Evolutionary conservation across 164 flowering plant species (phyloP).

Genomic region (Piper longum): DNA sequence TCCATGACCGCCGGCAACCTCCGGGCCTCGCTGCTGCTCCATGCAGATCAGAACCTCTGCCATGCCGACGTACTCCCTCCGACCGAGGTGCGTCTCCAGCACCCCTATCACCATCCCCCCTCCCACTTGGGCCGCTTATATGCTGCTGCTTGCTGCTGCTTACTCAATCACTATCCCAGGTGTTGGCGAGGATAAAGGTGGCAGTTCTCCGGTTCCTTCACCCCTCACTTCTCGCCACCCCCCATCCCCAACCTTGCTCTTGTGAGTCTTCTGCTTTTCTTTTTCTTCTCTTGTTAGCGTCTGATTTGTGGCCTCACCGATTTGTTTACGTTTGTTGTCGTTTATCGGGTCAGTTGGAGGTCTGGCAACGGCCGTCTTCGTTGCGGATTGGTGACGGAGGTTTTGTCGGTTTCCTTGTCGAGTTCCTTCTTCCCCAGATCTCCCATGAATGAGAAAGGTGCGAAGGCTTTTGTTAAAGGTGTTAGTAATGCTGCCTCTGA

Average conservation of each 20-base stretch:
- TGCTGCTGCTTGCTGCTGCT: neutral
- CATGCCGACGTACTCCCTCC: conserved; percentile 70
- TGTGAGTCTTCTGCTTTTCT: conserved; percentile 17
- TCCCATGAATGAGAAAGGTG: conserved; percentile 40
- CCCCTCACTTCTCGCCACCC: conserved; percentile 51
- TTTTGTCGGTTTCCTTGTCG: conserved; percentile 62
- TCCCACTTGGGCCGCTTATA: neutral
- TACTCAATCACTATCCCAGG: conserved; percentile 25
- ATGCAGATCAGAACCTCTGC: conserved; percentile 66
- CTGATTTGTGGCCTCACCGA: no score
- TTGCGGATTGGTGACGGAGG: conserved; percentile 40
- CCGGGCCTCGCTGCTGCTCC: conserved; percentile 41
- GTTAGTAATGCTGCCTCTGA: neutral
- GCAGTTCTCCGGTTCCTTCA: conserved; percentile 69
- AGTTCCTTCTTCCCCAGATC: conserved; percentile 53
- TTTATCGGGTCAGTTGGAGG: conserved; percentile 38
- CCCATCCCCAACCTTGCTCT: conserved; percentile 59
- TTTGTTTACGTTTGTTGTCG: neutral
- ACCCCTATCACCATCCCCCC: no score
- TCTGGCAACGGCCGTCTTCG: conserved; percentile 45
- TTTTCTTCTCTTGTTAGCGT: neutral
- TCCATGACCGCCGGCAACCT: conserved; percentile 27
- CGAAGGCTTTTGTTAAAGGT: conserved; percentile 86
- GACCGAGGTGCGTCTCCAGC: conserved; percentile 23
- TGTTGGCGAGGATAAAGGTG: conserved; percentile 73